Conservation (phyloP, 2,329 filamentous ascomycete genomes). For the Periconia sp. region DNA sequence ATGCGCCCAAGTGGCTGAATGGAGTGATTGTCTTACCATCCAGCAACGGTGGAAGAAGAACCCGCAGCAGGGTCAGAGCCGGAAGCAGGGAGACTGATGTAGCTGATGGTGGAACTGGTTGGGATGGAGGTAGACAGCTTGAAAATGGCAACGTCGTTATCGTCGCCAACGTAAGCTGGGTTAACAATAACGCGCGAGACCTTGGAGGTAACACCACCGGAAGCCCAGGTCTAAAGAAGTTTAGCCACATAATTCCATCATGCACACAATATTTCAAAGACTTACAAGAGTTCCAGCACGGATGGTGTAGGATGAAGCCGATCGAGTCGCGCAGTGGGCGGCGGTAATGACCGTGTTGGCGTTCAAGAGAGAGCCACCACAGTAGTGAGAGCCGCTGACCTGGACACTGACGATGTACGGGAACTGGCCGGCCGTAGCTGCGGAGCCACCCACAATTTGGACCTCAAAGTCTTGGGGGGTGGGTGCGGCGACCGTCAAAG, state of each 20-base stretch:
- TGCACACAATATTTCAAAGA: constrained; percentile 6
- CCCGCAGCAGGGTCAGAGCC: constrained; percentile 27
- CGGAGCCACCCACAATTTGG: constrained; percentile 7
- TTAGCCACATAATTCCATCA: constrained; percentile 11
- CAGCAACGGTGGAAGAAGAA: constrained; percentile 22
- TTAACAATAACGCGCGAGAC: constrained; percentile 21
- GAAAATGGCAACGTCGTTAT: constrained; percentile 26
- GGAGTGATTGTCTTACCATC: constrained; percentile 18
- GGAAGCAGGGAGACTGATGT: constrained; percentile 21
- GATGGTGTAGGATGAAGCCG: not conserved
- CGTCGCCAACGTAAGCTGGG: constrained; percentile 19
- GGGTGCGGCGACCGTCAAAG: constrained; percentile 1
- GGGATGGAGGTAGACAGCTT: constrained; percentile 18
- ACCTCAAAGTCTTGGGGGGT: not conserved
- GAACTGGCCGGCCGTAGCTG: constrained; percentile 8
- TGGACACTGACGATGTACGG: constrained; percentile 8
- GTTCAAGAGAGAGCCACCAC: constrained; percentile 7
- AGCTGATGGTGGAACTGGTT: constrained; percentile 22
- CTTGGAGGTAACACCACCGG: constrained; percentile 18
- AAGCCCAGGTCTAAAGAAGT: not conserved
- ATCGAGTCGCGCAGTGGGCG: constrained; percentile 3
- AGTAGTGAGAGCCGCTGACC: constrained; percentile 1
- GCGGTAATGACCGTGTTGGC: constrained; percentile 12
- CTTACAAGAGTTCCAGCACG: constrained; percentile 8
- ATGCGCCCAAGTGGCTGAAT: not conserved